These are phyloP conservation scores for Plasmodium billcollinsi DNA, from an alignment of 169 alveolate genomes.

Conservation along the genomic window DNA sequence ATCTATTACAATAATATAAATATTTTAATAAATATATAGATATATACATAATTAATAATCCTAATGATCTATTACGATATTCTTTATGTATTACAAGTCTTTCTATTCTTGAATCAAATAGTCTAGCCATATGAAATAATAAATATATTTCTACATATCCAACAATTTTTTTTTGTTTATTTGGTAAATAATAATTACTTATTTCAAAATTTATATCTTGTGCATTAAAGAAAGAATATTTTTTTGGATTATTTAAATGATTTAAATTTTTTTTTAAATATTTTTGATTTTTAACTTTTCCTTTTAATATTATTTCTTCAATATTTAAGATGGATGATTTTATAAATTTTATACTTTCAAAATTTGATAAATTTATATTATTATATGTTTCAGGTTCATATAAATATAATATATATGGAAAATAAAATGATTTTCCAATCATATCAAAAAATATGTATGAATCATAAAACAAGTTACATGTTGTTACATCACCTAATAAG, in stretches of 20 bases:
- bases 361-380: not conserved
- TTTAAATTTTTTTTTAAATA: slow-evolving; percentile 22
- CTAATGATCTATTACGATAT: slow-evolving; percentile 81
- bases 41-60: slow-evolving; percentile 75
- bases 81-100: slow-evolving; percentile 80
- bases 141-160: slow-evolving; percentile 84
- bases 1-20: slow-evolving; percentile 80
- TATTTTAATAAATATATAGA: slow-evolving; percentile 78
- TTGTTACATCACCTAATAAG: slow-evolving; percentile 56
- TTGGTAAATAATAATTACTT: slow-evolving; percentile 21
- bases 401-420: slow-evolving; percentile 57
- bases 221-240: slow-evolving; percentile 10
- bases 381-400: slow-evolving; percentile 31
- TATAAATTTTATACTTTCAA: slow-evolving; percentile 18
- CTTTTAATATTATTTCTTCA: slow-evolving; percentile 55
- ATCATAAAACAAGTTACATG: slow-evolving; percentile 67
- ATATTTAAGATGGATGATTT: slow-evolving; percentile 61
- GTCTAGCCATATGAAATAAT: slow-evolving; percentile 86
- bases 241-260: slow-evolving; percentile 3
- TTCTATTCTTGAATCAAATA: slow-evolving; percentile 85
- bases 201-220: slow-evolving; percentile 16
- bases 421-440: slow-evolving; percentile 68
- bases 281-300: slow-evolving; percentile 31
- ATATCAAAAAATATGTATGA: slow-evolving; percentile 39
- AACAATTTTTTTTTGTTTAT: slow-evolving; percentile 50